phyloP scores from a whole-genome alignment of 2,329 filamentous ascomycete genomes.

The Arthroderma sp. region DNA sequence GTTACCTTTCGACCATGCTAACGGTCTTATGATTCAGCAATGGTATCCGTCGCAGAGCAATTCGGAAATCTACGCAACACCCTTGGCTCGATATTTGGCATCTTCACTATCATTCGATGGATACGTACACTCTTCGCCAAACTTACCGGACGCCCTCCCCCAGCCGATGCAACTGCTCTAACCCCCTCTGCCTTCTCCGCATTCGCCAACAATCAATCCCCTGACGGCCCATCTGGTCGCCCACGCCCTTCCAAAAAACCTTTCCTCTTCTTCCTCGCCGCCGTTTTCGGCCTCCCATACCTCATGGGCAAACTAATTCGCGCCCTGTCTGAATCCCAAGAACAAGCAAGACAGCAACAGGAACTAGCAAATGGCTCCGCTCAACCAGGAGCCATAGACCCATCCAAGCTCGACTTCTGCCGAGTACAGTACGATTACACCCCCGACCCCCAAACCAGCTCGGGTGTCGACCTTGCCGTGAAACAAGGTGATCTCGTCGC shows the following conservation, averaged over 20 bases:
- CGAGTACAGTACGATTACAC: conserved; percentile 88
- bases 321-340: conserved; percentile 65
- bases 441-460: conserved; percentile 50
- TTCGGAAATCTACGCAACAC: conserved; percentile 88
- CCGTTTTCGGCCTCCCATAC: conserved; percentile 90
- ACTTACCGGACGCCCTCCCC: conserved; percentile 77
- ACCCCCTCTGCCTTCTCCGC: conserved; percentile 83
- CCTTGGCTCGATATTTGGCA: conserved; percentile 81
- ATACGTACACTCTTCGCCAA: conserved; percentile 83
- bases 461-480: conserved; percentile 76
- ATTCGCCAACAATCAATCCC: conserved; percentile 52
- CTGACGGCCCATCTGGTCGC: conserved; percentile 28
- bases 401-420: conserved; percentile 90
- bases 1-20: conserved; percentile 7
- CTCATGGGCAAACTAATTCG: conserved; percentile 94
- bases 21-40: conserved; percentile 45
- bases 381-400: conserved; percentile 51
- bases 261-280: conserved; percentile 86
- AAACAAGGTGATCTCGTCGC: conserved; percentile 94
- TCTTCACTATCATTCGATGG: conserved; percentile 94
- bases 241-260: conserved; percentile 82
- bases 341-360: conserved; percentile 40
- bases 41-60: conserved; percentile 96
- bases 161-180: conserved; percentile 72
- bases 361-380: conserved; percentile 34